Evolutionary conservation across 768 basidiomycete species (phyloP), one percentile per base, ranked within the genome.

Genomic region (Auriscalpium orientale): DNA sequence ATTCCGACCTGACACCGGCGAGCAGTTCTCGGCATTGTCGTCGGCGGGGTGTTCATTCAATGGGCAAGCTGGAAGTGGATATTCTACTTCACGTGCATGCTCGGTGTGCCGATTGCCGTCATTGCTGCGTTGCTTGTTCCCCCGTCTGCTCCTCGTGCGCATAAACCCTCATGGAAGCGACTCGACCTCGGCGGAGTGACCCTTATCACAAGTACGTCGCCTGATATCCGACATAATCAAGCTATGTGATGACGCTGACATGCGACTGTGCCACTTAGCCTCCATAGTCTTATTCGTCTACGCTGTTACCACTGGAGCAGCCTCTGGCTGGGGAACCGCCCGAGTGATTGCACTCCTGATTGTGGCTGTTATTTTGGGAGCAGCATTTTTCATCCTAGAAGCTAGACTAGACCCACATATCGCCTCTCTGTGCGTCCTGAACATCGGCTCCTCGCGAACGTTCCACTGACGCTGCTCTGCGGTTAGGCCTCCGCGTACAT

Each of bases 351-450:
- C 71, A n/a, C 75, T 76, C 11, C 72, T 79, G 54, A 61, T 77
- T 53, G 64, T 79, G 47, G 67, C 74, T 28, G 63, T 76, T 56
- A 55, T 70, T 46, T 64, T 74, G 48, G 66, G 68, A 38, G 65
- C 62, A n/a, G 70, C 53, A 1, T 79, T 79, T 67, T 75, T 76
- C 69, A 63, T 68, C 54, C 76, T 68, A 64, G 75, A 77, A 62
- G 67, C 67, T 13, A 55, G 56, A 8, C 70, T 76, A n/a, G 70
- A 69, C 3, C 54, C 66, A 4, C 59, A 67, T 28, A 65, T 64
- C 33, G 75, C 76, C 2, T 68, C 71, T 6, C 44, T 70, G 65
- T 65, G 35, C 15, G 64, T 60, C 8, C 40, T 43, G n/a, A n/a
- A 40, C 16, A n/a, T 9, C 9, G 9, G 4, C 15, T 43, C 40